These are phyloP conservation scores for Letharia columbiana DNA, from an alignment of 495 filamentous ascomycete genomes.

Conservation along the genomic window DNA sequence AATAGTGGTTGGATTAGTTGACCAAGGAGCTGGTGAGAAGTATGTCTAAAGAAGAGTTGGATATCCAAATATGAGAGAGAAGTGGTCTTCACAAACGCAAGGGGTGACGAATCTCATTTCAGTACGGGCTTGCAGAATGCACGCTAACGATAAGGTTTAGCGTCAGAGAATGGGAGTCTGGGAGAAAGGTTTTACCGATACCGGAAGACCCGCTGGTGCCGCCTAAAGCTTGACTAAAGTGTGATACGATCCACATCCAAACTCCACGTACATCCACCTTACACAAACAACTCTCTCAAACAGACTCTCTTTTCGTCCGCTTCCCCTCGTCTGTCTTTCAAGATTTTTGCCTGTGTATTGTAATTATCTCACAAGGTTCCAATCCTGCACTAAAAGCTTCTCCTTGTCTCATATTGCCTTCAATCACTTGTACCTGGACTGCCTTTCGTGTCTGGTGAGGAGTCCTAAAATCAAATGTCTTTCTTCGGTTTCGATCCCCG, in stretches of 20 bases:
- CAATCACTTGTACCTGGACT: neutral
- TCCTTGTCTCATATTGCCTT: neutral
- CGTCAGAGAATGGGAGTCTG: neutral
- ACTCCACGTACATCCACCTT: neutral
- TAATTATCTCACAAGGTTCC: neutral
- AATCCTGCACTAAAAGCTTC: neutral
- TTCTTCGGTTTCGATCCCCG: constrained; percentile 82
- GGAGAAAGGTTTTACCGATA: neutral
- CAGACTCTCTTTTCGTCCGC: neutral
- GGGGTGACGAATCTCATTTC: neutral
- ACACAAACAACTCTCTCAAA: constrained; percentile 1
- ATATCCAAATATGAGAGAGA: neutral
- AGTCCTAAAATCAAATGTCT: constrained; percentile 44
- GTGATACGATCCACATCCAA: neutral
- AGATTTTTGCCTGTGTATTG: neutral
- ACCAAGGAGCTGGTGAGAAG: neutral
- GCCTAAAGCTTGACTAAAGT: constrained; percentile 4
- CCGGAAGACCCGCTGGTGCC: neutral
- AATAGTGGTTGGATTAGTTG: neutral
- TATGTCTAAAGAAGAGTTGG: neutral
- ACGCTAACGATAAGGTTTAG: neutral
- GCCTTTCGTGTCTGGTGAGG: neutral
- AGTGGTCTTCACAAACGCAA: neutral
- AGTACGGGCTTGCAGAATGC: neutral
- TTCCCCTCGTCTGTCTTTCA: neutral